These are phyloP conservation scores for Mycocentrospora acerina DNA, from an alignment of 2,329 filamentous ascomycete species.

Conservation along the genomic window DNA sequence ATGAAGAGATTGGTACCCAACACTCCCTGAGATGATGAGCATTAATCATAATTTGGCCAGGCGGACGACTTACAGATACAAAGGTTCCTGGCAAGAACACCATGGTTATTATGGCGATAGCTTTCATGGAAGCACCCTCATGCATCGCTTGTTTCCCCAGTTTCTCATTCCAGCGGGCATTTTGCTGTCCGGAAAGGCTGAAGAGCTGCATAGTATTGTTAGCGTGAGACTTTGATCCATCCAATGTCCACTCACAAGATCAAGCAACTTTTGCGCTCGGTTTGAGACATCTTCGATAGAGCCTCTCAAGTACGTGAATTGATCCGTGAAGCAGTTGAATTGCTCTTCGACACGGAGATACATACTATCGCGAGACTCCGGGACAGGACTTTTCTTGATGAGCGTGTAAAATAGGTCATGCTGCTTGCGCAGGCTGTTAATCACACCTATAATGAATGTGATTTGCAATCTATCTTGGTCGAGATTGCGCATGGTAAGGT, in stretches of 20 bases:
- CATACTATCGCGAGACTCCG: slow-evolving; percentile 2
- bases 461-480: slow-evolving; percentile 13
- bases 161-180: slow-evolving; percentile 6
- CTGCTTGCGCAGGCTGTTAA: slow-evolving; percentile 9
- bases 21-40: background rate
- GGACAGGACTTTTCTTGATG: slow-evolving; percentile 4
- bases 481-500: slow-evolving; percentile 8
- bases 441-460: slow-evolving; percentile 7
- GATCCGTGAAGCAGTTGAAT: slow-evolving; percentile 6
- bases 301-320: slow-evolving; percentile 5
- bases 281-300: slow-evolving; percentile 5
- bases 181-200: slow-evolving; percentile 5
- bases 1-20: slow-evolving; percentile 4
- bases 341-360: slow-evolving; percentile 4
- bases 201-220: too few species aligned
- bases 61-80: too few species aligned
- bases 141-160: slow-evolving; percentile 8
- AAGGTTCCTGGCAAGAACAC: slow-evolving; percentile 5
- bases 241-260: slow-evolving; percentile 2
- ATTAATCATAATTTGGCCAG: too few species aligned
- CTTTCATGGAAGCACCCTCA: slow-evolving; percentile 9
- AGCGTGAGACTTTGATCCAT: background rate
- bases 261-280: slow-evolving; percentile 2
- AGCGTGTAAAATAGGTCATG: slow-evolving; percentile 9
- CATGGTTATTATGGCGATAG: slow-evolving; percentile 7